Conservation (phyloP, 495 filamentous ascomycete species). For the Venustampulla echinocandica region DNA sequence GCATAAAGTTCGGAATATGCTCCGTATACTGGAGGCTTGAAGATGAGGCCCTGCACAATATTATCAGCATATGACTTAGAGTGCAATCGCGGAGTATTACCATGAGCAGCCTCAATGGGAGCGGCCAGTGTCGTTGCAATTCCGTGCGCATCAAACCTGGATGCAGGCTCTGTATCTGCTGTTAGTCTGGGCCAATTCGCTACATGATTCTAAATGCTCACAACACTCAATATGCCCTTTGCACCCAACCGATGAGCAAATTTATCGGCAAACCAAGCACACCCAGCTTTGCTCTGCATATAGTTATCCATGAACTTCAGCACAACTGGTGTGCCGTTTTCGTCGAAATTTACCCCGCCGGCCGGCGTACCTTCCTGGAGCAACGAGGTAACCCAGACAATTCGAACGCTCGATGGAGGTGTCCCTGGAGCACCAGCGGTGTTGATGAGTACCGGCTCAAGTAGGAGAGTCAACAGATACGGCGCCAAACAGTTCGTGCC, state of each 20-base stretch:
- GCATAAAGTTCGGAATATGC: slow-evolving; percentile 40
- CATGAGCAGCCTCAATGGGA: slow-evolving; percentile 3
- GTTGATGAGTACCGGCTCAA: slow-evolving; percentile 31
- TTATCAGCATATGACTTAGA: too few species aligned
- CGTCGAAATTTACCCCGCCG: slow-evolving; percentile 24
- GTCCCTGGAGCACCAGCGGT: slow-evolving; percentile 26
- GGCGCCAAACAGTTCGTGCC: slow-evolving; percentile 41
- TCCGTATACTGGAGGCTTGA: slow-evolving; percentile 26
- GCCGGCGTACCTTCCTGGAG: slow-evolving; percentile 20
- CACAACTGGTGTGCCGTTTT: slow-evolving; percentile 19
- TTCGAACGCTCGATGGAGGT: slow-evolving; percentile 27
- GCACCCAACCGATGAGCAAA: slow-evolving; percentile 25
- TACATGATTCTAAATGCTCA: slow-evolving; percentile 4
- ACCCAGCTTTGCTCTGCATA: slow-evolving; percentile 33
- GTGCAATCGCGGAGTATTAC: too few species aligned
- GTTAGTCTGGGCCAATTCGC: not conserved
- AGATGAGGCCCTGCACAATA: not conserved
- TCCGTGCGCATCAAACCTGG: slow-evolving; percentile 32
- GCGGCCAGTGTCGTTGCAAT: slow-evolving; percentile 19
- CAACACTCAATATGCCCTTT: slow-evolving; percentile 26
- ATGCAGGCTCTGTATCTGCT: slow-evolving; percentile 21
- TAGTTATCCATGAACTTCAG: slow-evolving; percentile 29
- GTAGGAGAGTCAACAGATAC: slow-evolving; percentile 36
- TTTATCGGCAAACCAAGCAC: slow-evolving; percentile 32
- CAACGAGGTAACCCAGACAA: slow-evolving; percentile 32